These are phyloP conservation scores for Solanum gracilifrons DNA, from an alignment of 257 asterid genomes.

Conservation along the genomic window DNA sequence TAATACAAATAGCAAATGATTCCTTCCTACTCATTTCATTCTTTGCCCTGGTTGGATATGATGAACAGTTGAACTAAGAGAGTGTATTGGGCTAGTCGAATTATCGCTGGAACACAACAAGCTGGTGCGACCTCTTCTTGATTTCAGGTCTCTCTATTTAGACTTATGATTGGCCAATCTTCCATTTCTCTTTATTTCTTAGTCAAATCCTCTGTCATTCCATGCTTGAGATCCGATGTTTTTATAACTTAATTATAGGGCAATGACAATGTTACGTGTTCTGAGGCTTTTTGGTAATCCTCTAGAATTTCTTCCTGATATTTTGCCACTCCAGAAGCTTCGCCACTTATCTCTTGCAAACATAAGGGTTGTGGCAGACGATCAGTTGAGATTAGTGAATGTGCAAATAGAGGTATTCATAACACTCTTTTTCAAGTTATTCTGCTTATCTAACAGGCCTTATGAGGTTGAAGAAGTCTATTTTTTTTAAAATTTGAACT, in stretches of 20 bases:
- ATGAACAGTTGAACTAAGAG: conserved; percentile 73
- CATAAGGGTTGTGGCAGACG: conserved; percentile 89
- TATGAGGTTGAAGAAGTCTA: conserved; percentile 6
- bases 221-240: conserved; percentile 28
- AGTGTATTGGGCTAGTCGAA: conserved; percentile 79
- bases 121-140: conserved; percentile 95
- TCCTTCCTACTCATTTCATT: conserved; percentile 11
- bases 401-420: conserved; percentile 89
- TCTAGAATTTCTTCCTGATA: conserved; percentile 94
- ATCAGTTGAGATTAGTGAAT: conserved; percentile 67
- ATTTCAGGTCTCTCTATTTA: conserved; percentile 77
- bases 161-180: conserved; percentile 1
- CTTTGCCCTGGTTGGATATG: conserved; percentile 13
- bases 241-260: conserved; percentile 57
- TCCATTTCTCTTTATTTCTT: background rate
- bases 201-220: background rate
- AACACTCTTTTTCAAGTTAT: conserved; percentile 4
- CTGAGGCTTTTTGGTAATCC: conserved; percentile 95
- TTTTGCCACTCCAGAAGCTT: conserved; percentile 76
- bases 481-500: conserved; percentile 18
- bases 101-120: conserved; percentile 98
- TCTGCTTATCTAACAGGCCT: conserved; percentile 7
- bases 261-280: conserved; percentile 79
- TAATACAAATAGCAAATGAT: background rate
- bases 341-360: conserved; percentile 97